Evolutionary conservation across 2,329 filamentous ascomycete species (phyloP), one percentile per base, ranked within the genome.

Genomic region (Botryotinia convoluta): DNA sequence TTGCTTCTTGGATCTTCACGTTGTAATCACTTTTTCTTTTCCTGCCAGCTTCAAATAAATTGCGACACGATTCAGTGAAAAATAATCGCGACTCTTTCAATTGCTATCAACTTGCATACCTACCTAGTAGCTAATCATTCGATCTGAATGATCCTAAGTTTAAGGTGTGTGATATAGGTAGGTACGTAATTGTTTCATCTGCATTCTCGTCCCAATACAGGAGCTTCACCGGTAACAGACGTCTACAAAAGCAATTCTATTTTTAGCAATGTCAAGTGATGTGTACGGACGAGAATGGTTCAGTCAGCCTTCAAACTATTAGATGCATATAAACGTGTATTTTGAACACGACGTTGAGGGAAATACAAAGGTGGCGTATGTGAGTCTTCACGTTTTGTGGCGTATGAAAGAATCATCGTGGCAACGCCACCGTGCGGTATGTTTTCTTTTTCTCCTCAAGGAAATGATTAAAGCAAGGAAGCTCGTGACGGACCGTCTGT

Each of bases 291-390:
- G 60, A 62, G 60, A 39, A 67, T 32, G 63, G 45, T 37, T 51
- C 32, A 37, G 29, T 65, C 42, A 68, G 35, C 45, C 35, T 68
- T 67, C 20, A 29, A 29, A 29, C 22, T n/a, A 67, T 39, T 35
- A 67, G 64, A 54, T 51, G 48, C 48, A 57, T 57, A 32, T n/a
- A 42, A 54, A 67, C 64, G 64, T 67, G 64, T 67, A 14, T 67
- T 39, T 39, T 39, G 45, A 39, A 67, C 63, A 67, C 64, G 35
- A 51, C 26, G 64, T 54, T 48, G 32, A 42, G 48, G 26, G 35
- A 63, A 63, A 63, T 39, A 29, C 61, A 64, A 32, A 32, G n/a
- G 18, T 32, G 61, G 61, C 61, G 39, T 26, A 42, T 42, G 48
- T 26, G 35, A 68, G 48, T 68, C 48, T 54, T 68, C 32, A 68